A percentile compares a stretch with the other conserved stretches of the same genome.
Evolutionary conservation across 768 basidiomycete genomes (phyloP).

Genomic region (Megacollybia marginata): DNA sequence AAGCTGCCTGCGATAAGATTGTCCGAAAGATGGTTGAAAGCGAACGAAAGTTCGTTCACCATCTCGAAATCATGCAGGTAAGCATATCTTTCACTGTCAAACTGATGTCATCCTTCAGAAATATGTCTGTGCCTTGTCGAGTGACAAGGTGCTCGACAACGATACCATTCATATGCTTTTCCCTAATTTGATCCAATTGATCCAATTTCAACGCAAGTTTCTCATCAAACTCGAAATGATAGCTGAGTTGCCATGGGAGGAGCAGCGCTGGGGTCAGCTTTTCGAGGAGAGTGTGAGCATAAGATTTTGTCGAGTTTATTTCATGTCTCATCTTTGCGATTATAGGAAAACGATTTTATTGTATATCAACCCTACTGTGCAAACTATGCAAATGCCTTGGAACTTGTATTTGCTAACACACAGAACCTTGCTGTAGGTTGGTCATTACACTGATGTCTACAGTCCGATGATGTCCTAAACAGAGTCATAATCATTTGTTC

Average conservation of each 20-base stretch:
- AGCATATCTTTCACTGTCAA: constrained; percentile 17
- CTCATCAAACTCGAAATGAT: constrained; percentile 85
- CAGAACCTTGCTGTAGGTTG: constrained; percentile 74
- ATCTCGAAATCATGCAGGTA: constrained; percentile 94
- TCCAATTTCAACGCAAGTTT: constrained; percentile 95
- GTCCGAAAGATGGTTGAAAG: constrained; percentile 89
- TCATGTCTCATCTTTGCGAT: constrained; percentile 28
- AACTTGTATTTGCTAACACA: constrained; percentile 80
- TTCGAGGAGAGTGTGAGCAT: constrained; percentile 75
- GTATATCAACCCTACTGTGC: constrained; percentile 98
- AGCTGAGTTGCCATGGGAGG: constrained; percentile 73
- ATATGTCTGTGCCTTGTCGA: constrained; percentile 82
- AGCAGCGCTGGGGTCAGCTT: constrained; percentile 81
- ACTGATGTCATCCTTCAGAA: constrained; percentile 42
- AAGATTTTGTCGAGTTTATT: constrained; percentile 26
- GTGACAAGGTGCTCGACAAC: constrained; percentile 80
- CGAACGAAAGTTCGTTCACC: constrained; percentile 93
- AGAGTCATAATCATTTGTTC: constrained; percentile 79
- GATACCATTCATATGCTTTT: constrained; percentile 96
- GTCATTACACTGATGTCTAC: constrained; percentile 11
- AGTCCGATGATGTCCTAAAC: constrained; percentile 23
- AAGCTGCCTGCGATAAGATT: constrained; percentile 67
- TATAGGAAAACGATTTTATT: constrained; percentile 92
- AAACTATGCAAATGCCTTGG: constrained; percentile 84
- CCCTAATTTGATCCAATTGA: constrained; percentile 86